Conservation (phyloP, 768 basidiomycete species). For the Rickenella mellea region DNA sequence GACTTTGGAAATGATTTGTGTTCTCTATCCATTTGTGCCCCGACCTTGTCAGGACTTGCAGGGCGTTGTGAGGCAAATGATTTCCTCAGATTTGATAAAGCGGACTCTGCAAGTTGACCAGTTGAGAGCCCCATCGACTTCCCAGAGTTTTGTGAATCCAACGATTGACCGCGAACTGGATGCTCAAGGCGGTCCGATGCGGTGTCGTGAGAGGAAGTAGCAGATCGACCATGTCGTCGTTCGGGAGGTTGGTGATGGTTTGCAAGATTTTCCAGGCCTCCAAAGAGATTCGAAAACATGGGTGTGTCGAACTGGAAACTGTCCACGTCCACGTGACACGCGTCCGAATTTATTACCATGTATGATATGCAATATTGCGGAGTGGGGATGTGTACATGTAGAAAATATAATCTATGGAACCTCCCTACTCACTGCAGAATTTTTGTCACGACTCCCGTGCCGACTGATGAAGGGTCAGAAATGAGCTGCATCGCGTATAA, state of each 20-base stretch:
- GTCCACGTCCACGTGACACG: too few species aligned
- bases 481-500: constrained; percentile 6
- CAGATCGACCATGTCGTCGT: not conserved
- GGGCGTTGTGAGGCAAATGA: constrained; percentile 46
- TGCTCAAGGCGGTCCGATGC: not conserved
- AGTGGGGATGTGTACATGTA: constrained; percentile 11
- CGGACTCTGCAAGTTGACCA: constrained; percentile 49
- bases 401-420: not conserved
- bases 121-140: constrained; percentile 12
- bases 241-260: not conserved
- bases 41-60: constrained; percentile 25
- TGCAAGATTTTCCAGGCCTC: not conserved
- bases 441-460: constrained; percentile 91
- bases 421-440: constrained; percentile 40
- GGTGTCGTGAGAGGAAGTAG: not conserved
- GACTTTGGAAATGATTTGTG: constrained; percentile 32
- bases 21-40: constrained; percentile 7
- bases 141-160: not conserved
- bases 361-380: not conserved
- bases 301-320: not conserved
- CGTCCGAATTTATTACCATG: too few species aligned
- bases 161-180: not conserved
- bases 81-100: constrained; percentile 53
- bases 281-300: not conserved
- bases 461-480: constrained; percentile 40